Evolutionary conservation across 306 rosid species (phyloP).

Genomic region (Medicago lupulina): DNA sequence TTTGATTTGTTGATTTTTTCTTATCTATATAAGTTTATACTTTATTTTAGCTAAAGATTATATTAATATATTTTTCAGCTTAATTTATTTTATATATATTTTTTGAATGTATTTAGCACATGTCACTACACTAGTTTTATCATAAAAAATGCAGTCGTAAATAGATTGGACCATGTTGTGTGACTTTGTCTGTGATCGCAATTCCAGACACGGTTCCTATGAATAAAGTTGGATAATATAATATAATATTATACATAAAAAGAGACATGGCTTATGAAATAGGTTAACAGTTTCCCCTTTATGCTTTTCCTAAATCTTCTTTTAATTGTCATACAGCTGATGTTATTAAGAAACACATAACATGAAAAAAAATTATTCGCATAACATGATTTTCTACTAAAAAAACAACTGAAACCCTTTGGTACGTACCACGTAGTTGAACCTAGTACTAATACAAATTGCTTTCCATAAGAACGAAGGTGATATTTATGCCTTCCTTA

Average conservation of each 20-base stretch:
- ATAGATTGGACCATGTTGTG: too few species aligned
- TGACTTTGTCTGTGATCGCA: too few species aligned
- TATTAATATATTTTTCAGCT: too few species aligned
- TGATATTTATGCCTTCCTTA: constrained; percentile 1
- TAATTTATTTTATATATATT: too few species aligned
- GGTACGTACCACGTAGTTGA: background rate
- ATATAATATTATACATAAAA: background rate
- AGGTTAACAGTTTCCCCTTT: constrained; percentile 34
- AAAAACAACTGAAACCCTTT: background rate
- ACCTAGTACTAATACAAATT: background rate
- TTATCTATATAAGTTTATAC: too few species aligned
- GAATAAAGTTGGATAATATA: background rate
- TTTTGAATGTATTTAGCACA: too few species aligned
- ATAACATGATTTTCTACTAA: background rate
- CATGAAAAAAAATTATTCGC: background rate
- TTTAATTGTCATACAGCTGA: background rate
- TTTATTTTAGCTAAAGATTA: too few species aligned
- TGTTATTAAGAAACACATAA: background rate
- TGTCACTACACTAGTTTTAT: too few species aligned
- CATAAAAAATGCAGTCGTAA: too few species aligned
- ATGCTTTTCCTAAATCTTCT: constrained; percentile 17
- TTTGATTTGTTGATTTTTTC: too few species aligned
- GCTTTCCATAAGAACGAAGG: background rate
- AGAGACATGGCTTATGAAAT: constrained; percentile 11
- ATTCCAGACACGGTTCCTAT: too few species aligned